These are phyloP conservation scores for Yarrowia sp. DNA, from an alignment of 805 yeast species.

Conservation along the genomic window DNA sequence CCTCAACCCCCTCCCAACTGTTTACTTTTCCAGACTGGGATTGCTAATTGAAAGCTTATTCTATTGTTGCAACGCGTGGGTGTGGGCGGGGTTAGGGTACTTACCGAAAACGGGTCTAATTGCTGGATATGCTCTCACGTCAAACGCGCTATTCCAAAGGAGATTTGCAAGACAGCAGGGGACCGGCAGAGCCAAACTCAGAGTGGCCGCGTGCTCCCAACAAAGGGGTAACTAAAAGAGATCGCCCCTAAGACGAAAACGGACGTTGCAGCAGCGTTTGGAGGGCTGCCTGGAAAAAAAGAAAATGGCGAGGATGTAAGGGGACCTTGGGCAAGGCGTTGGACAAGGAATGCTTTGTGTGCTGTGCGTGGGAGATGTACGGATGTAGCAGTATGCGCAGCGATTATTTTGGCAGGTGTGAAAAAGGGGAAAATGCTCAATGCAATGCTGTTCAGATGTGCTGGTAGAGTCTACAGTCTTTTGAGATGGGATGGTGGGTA, in stretches of 20 bases:
- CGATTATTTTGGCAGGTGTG: too few relatives aligned
- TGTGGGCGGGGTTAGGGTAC: neutral
- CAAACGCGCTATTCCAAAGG: neutral
- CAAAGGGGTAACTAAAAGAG: slow-evolving; percentile 1
- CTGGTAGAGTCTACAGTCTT: too few relatives aligned
- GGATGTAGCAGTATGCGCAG: too few relatives aligned
- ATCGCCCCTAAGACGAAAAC: neutral
- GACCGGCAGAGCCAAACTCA: neutral
- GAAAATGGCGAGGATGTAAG: too few relatives aligned
- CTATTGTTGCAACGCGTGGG: slow-evolving; percentile 20
- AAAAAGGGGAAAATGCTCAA: too few relatives aligned
- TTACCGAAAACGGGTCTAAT: slow-evolving; percentile 4
- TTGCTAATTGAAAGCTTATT: slow-evolving; percentile 14
- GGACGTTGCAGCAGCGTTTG: too few relatives aligned
- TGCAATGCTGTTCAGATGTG: too few relatives aligned
- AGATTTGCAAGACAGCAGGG: neutral
- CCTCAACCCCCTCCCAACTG: neutral
- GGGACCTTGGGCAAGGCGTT: too few relatives aligned
- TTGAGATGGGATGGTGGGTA: too few relatives aligned
- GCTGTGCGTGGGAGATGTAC: too few relatives aligned
- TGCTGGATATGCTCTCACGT: neutral
- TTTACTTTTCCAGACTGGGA: slow-evolving; percentile 22
- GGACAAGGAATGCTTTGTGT: too few relatives aligned
- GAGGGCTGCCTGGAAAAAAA: too few relatives aligned
- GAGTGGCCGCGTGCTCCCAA: neutral